phyloP scores from a whole-genome alignment of 2,329 filamentous ascomycete genomes.

The Sodiomyces alkalinus region DNA sequence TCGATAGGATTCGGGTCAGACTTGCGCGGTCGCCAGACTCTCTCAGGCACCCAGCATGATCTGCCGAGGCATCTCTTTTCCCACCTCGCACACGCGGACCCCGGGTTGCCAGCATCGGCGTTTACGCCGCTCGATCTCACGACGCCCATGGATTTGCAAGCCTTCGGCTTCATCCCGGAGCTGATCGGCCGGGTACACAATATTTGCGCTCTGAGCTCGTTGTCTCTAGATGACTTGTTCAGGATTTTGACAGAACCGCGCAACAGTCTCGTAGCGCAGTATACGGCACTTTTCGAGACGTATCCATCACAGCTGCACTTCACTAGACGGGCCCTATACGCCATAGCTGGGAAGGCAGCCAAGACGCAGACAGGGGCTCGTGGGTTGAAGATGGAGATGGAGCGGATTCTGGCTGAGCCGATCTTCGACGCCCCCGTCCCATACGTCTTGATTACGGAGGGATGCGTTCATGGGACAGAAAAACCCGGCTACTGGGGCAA shows the following conservation, averaged over 20 bases:
- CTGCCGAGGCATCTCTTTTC: conserved; percentile 48
- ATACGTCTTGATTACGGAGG: conserved; percentile 60
- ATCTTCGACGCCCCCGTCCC: conserved; percentile 71
- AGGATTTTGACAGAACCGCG: conserved; percentile 85
- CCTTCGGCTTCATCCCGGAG: conserved; percentile 85
- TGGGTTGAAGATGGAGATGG: conserved; percentile 67
- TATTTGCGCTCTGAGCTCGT: conserved; percentile 67
- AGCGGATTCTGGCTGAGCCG: conserved; percentile 60
- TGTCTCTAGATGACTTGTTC: conserved; percentile 54
- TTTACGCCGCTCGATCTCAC: conserved; percentile 55
- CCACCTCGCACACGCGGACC: conserved; percentile 39
- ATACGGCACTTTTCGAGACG: conserved; percentile 70
- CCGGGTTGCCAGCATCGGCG: conserved; percentile 15
- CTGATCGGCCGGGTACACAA: conserved; percentile 92
- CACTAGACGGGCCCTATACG: conserved; percentile 65
- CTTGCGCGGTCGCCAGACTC: conserved; percentile 43
- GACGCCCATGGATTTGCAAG: conserved; percentile 61
- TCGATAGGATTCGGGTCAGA: conserved; percentile 87
- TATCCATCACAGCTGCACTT: conserved; percentile 71
- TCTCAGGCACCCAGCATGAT: conserved; percentile 34
- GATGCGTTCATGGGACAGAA: conserved; percentile 47
- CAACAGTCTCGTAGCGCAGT: conserved; percentile 78
- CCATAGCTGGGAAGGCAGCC: conserved; percentile 56
- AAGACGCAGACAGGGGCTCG: conserved; percentile 58
- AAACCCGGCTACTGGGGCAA: conserved; percentile 51